Conservation (phyloP, 345 rosid species). For the Dipteronia sinensis region DNA sequence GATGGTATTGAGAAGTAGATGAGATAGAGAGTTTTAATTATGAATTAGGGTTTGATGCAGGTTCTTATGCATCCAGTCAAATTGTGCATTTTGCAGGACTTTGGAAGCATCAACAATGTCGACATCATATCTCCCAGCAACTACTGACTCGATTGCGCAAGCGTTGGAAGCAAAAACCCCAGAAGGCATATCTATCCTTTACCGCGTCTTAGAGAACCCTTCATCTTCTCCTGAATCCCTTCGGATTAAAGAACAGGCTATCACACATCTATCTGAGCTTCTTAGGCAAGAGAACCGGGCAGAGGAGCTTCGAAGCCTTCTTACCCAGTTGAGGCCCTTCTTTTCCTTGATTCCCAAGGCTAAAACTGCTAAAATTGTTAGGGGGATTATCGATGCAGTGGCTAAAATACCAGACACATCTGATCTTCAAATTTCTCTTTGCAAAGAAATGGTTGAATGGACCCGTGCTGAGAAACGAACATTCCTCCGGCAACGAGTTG, state of each 20-base stretch:
- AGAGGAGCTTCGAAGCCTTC: constrained; percentile 73
- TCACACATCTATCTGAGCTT: constrained; percentile 73
- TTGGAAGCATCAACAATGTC: constrained; percentile 35
- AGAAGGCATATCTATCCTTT: constrained; percentile 70
- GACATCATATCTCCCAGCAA: constrained; percentile 48
- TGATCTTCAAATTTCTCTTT: constrained; percentile 84
- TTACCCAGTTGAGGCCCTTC: constrained; percentile 82
- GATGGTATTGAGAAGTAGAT: neutral
- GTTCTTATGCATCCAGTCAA: neutral
- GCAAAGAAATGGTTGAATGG: constrained; percentile 92
- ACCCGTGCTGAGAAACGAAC: constrained; percentile 85
- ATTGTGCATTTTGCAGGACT: constrained; percentile 27
- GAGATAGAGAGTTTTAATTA: neutral
- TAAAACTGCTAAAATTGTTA: constrained; percentile 87
- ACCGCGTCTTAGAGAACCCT: constrained; percentile 70
- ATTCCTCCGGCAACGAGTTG: constrained; percentile 84
- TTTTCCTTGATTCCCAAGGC: constrained; percentile 92
- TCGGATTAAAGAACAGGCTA: constrained; percentile 79
- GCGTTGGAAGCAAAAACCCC: constrained; percentile 73
- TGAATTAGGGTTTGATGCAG: neutral
- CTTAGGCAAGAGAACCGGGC: constrained; percentile 82
- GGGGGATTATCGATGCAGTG: constrained; percentile 80
- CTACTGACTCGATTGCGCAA: constrained; percentile 61
- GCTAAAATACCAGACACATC: constrained; percentile 92
- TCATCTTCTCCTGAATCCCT: constrained; percentile 85